Conservation (phyloP, 495 filamentous ascomycete genomes). For the Aspergillus nanangensis region DNA sequence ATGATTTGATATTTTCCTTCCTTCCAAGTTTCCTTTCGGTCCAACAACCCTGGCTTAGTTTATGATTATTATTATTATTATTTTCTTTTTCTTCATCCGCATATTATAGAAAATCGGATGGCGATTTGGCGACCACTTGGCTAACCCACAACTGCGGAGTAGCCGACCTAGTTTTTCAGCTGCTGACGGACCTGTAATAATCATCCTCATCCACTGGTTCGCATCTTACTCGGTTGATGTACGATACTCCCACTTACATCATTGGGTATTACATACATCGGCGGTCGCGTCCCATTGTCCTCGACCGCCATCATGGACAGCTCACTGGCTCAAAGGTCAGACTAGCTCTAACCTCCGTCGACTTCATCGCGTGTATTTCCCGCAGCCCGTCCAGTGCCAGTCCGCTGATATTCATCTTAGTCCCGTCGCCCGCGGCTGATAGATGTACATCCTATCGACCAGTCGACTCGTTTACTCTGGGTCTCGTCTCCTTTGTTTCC, state of each 20-base stretch:
- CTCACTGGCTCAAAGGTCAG: conserved; percentile 13
- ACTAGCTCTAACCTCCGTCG: conserved; percentile 8
- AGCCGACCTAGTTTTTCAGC: conserved; percentile 16
- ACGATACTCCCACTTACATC: not conserved
- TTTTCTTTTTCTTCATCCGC: not conserved
- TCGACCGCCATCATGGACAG: conserved; percentile 9
- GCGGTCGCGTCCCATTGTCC: conserved; percentile 15
- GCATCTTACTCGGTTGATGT: conserved; percentile 10
- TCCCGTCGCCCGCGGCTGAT: not conserved
- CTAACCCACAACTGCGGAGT: conserved; percentile 16
- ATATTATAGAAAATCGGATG: conserved; percentile 15
- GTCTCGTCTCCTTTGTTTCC: not conserved
- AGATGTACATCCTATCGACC: conserved; percentile 2
- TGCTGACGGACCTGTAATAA: conserved; percentile 17
- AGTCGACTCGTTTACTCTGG: conserved; percentile 1
- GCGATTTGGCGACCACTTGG: conserved; percentile 12
- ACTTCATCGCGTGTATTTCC: conserved; percentile 8
- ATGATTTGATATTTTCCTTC: not conserved
- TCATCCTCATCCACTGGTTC: conserved; percentile 8
- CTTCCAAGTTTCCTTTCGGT: too few relatives aligned
- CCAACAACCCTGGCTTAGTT: too few relatives aligned
- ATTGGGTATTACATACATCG: conserved; percentile 3
- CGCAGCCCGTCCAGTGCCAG: conserved; percentile 2
- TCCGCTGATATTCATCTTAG: not conserved
- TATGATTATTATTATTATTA: too few relatives aligned